Evolutionary conservation across 2,329 filamentous ascomycete species (phyloP), one percentile per base, ranked within the genome.

Genomic region (Thermothelomyces thermophilus): DNA sequence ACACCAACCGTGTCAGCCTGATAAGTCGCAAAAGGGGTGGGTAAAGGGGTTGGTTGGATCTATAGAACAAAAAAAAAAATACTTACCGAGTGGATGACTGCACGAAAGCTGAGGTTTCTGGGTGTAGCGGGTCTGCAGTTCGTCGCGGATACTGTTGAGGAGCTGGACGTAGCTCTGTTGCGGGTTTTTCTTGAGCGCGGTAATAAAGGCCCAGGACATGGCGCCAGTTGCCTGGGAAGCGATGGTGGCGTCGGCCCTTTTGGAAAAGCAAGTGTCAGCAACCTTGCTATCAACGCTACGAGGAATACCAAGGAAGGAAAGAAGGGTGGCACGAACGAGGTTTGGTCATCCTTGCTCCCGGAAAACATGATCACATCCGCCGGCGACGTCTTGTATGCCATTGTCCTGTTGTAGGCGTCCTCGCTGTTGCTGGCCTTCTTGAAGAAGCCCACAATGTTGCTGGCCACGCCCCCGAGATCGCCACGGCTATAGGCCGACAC

Each of bases 331-430:
- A 83, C 85, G 72, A 74, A 89, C 83, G 86, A 90, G 62, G 91
- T 98, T 71, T 98, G 93, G 59, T 87, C 83, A 64, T 97, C 93
- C 69, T 97, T 97, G 73, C 88, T 95, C 50, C 93, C 93, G 48
- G 89, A 95, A 82, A 90, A 93, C 89, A 97, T 96, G 65, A 97
- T 79, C 39, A 98, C 91, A 68, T 97, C 93, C 39, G 93, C 93
- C 1, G 90, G 86, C 41, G 87, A 93, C 10, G 91, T 96, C 76
- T 95, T 96, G 36, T 91, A 96, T 58, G 85, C 78, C 58, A 90
- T 71, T 43, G 90, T 83, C 63, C 84, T 84, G 70, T 90, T 80
- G 67, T 90, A 85, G 6, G 84, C 84, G n/a, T 89, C 83, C 51
- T 93, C 78, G 59, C 91, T 90, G 48, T 73, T 81, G 14, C 87